Evolutionary conservation across 1,284 basidiomycete species (phyloP).

Genomic region (Apiotrichum montevideense): DNA sequence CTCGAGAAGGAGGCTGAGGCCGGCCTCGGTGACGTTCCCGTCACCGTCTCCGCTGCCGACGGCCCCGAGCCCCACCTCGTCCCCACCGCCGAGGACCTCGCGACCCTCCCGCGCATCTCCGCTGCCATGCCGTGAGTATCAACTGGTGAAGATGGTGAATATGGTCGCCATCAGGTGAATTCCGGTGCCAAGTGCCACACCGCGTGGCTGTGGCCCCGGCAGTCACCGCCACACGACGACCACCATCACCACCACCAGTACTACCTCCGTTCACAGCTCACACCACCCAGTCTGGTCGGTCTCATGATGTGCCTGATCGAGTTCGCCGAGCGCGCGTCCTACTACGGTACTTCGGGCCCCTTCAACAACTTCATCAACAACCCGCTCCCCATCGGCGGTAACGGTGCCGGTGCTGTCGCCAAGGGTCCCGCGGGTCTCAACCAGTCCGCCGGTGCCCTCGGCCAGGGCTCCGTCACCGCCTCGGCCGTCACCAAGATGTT

Average conservation of each 20-base stretch:
- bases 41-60: not conserved
- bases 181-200: too few species aligned
- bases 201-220: too few species aligned
- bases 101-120: slow-evolving; percentile 56
- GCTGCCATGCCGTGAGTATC: slow-evolving; percentile 21
- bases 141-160: too few species aligned
- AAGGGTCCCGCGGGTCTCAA: slow-evolving; percentile 55
- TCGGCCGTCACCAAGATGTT: slow-evolving; percentile 27
- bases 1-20: not conserved
- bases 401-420: slow-evolving; percentile 64
- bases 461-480: slow-evolving; percentile 25
- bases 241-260: too few species aligned
- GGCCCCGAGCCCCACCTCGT: not conserved
- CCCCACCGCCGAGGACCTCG: slow-evolving; percentile 63
- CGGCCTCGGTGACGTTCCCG: not conserved
- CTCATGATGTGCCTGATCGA: slow-evolving; percentile 43
- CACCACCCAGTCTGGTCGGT: slow-evolving; percentile 8
- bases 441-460: slow-evolving; percentile 55
- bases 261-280: too few species aligned
- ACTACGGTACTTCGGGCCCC: slow-evolving; percentile 8
- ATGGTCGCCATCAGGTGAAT: not conserved
- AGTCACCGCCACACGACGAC: too few species aligned
- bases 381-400: slow-evolving; percentile 57
- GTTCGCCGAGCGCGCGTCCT: slow-evolving; percentile 36
- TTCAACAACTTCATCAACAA: slow-evolving; percentile 25